phyloP scores from a whole-genome alignment of 2,329 filamentous ascomycete species.

The Pyrenochaeta sp. region DNA sequence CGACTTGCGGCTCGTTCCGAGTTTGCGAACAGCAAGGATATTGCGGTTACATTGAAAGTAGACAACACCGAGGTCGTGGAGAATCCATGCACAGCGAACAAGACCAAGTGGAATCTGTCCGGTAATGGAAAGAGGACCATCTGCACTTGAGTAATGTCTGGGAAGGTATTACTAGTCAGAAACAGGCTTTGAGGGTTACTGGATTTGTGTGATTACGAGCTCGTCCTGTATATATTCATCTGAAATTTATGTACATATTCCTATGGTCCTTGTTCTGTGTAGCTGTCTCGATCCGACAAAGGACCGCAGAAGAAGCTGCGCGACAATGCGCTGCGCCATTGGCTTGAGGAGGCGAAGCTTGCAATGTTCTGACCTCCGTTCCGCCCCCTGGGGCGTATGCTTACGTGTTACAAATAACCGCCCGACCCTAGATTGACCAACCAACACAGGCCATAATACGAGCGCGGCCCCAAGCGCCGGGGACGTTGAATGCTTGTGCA shows the following conservation, averaged over 20 bases:
- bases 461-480: neutral
- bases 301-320: no score
- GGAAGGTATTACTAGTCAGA: neutral
- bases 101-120: conserved; percentile 58
- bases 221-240: neutral
- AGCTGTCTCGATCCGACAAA: no score
- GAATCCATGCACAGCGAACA: conserved; percentile 63
- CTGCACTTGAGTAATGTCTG: conserved; percentile 16
- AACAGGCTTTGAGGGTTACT: neutral
- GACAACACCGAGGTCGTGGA: conserved; percentile 62
- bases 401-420: conserved; percentile 1
- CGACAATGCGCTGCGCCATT: no score
- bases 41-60: conserved; percentile 60
- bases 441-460: neutral
- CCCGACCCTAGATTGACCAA: neutral
- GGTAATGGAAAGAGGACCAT: conserved; percentile 52
- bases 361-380: neutral
- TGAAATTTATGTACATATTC: no score
- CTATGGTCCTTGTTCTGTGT: no score
- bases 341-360: no score
- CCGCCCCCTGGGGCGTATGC: neutral
- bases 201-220: no score
- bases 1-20: conserved; percentile 62
- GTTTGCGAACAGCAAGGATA: conserved; percentile 63
- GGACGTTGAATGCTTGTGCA: neutral